Evolutionary conservation across 2,329 filamentous ascomycete species (phyloP), one percentile per base, ranked within the genome.

Genomic region (Penicillium olsonii): DNA sequence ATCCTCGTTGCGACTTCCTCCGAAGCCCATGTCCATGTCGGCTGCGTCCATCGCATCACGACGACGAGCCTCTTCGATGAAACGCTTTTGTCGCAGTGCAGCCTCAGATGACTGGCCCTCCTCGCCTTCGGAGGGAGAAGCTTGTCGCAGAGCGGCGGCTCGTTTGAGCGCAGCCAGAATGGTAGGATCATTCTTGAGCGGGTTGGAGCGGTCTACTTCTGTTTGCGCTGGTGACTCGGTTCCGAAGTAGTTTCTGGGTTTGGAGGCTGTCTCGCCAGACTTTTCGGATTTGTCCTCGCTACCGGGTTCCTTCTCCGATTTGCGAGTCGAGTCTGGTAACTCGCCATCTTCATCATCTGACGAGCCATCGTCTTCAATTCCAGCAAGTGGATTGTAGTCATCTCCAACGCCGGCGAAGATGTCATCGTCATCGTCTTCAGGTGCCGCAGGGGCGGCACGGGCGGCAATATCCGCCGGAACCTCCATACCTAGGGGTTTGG

Each of bases 11-110:
- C 92, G 82, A 64, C 87, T 94, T 17, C 85, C 89, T 27, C 94
- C 94, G 65, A 99, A 97, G 52, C 92, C 92, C 78, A 97, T 83
- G 65, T 99, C 94, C 73, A 99, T 81, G 71, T 99, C 92, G 49
- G 92, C 85, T 40, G 91, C 84, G 67, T 97, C 92, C 40, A 92
- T 83, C 59, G 88, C 87, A 47, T 85, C 72, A n/a, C 74, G 75
- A 9, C 69, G 68, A 37, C 64, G 67, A 9, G 77, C 83, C 52
- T 80, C 80, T 60, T 85, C 78, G 5, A 96, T 77, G 76, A 96
- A 87, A 57, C 83, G 87, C 68, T 84, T 87, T 43, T 86, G 83
- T 7, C 87, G 85, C 42, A 85, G 84, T 54, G 87, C 82, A 53
- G 84, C 82, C 2, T 83, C 83, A 56, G 84, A 80, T 2, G 82